Conservation (phyloP, 345 rosid genomes). For the Eucalyptus melliodora region DNA sequence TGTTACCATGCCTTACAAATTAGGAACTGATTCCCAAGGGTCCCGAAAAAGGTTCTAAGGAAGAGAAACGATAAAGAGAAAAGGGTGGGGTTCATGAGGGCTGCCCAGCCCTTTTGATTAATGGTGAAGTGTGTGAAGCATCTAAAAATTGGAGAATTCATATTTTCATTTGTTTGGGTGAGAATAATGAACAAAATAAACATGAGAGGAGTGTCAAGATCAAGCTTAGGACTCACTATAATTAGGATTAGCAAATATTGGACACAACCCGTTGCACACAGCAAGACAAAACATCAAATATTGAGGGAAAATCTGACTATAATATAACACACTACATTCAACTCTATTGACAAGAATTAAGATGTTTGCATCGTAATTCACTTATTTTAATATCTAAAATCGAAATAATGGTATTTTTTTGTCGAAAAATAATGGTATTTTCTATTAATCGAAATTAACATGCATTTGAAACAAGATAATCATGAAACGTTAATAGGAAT, state of each 20-base stretch:
- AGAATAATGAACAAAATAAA: neutral
- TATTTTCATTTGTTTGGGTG: neutral
- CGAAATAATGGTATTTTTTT: neutral
- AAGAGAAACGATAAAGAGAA: neutral
- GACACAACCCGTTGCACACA: neutral
- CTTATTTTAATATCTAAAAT: neutral
- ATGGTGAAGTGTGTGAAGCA: neutral
- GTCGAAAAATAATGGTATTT: neutral
- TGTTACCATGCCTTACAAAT: neutral
- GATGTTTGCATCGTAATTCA: neutral
- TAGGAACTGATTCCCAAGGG: neutral
- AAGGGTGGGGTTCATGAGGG: neutral
- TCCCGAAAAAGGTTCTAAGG: neutral
- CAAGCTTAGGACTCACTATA: neutral
- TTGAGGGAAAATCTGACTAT: neutral
- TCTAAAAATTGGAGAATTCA: neutral
- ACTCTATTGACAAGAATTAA: neutral
- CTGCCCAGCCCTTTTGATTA: neutral
- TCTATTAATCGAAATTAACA: neutral
- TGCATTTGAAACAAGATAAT: neutral
- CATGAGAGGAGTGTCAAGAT: neutral
- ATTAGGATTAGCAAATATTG: neutral
- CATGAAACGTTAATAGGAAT: neutral
- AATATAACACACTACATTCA: neutral
- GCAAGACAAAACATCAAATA: neutral